Conservation (phyloP, 2,329 filamentous ascomycete genomes). For the Diaporthe sp. region DNA sequence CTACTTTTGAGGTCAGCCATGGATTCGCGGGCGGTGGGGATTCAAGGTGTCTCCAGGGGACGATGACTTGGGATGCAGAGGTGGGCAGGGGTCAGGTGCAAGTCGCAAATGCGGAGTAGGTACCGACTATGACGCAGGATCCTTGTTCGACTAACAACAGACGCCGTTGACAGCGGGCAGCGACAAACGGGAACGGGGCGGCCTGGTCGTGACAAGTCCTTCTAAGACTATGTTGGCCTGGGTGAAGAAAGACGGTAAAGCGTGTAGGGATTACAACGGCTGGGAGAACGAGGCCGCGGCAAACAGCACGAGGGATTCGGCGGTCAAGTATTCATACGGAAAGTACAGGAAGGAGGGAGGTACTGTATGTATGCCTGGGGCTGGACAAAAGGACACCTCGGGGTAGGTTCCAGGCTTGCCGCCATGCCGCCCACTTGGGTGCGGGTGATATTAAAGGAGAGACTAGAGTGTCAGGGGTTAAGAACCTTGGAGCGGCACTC, state of each 20-base stretch:
- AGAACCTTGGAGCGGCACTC: slow-evolving; percentile 38
- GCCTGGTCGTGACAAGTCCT: not conserved
- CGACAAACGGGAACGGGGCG: slow-evolving; percentile 5
- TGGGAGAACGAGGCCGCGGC: not conserved
- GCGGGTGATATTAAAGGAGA: slow-evolving; percentile 38
- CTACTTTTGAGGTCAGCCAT: slow-evolving; percentile 31
- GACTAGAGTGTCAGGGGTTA: slow-evolving; percentile 38
- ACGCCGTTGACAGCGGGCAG: slow-evolving; percentile 17
- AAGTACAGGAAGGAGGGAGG: slow-evolving; percentile 22
- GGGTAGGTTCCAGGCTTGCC: slow-evolving; percentile 36
- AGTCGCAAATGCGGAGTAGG: slow-evolving; percentile 34
- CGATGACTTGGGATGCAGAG: slow-evolving; percentile 15
- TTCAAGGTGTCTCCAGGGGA: slow-evolving; percentile 15
- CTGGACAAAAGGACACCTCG: slow-evolving; percentile 34
- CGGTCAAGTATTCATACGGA: slow-evolving; percentile 33
- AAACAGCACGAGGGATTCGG: slow-evolving; percentile 22
- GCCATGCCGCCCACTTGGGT: slow-evolving; percentile 41
- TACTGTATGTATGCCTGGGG: slow-evolving; percentile 14
- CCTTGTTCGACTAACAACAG: slow-evolving; percentile 29
- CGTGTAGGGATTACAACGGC: slow-evolving; percentile 22
- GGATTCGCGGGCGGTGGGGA: slow-evolving; percentile 22
- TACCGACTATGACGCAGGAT: slow-evolving; percentile 36
- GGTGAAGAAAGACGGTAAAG: slow-evolving; percentile 14
- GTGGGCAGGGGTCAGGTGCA: slow-evolving; percentile 19
- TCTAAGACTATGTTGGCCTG: not conserved